Conservation (phyloP, 768 basidiomycete genomes). For the Termitomyces eurrhizus region DNA sequence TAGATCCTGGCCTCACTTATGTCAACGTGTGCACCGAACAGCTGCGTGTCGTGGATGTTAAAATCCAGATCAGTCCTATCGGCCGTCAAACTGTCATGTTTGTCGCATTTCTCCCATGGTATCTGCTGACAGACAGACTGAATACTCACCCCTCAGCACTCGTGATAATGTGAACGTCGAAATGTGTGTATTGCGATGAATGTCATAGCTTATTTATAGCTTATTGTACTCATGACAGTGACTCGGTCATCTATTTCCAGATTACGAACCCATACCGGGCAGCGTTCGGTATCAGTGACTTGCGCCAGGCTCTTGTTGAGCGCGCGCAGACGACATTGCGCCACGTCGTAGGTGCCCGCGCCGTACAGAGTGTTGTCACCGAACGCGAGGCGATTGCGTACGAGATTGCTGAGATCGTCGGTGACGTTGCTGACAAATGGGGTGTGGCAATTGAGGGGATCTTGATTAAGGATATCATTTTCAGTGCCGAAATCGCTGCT, state of each 20-base stretch:
- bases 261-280: slow-evolving; percentile 89
- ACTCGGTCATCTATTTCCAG: slow-evolving; percentile 93
- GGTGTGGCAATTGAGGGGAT: slow-evolving; percentile 96
- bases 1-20: slow-evolving; percentile 88
- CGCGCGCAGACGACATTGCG: slow-evolving; percentile 92
- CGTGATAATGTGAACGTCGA: slow-evolving; percentile 96
- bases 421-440: slow-evolving; percentile 92
- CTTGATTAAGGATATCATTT: slow-evolving; percentile 93
- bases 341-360: slow-evolving; percentile 94
- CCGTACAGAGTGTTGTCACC: slow-evolving; percentile 94
- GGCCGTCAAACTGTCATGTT: slow-evolving; percentile 84
- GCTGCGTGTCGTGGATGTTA: slow-evolving; percentile 86
- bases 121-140: not conserved
- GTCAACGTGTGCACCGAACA: slow-evolving; percentile 94
- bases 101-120: slow-evolving; percentile 2
- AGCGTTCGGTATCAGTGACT: slow-evolving; percentile 88
- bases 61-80: slow-evolving; percentile 90
- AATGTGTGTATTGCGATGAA: slow-evolving; percentile 50
- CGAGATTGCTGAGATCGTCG: slow-evolving; percentile 96
- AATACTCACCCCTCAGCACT: slow-evolving; percentile 42
- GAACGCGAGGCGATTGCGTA: slow-evolving; percentile 96
- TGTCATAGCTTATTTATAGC: slow-evolving; percentile 5
- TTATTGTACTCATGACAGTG: slow-evolving; percentile 39
- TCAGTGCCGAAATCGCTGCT: slow-evolving; percentile 85
- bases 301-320: slow-evolving; percentile 80